These are phyloP conservation scores for Psilocybe subaeruginosa DNA, from an alignment of 768 basidiomycete species.

Conservation along the genomic window DNA sequence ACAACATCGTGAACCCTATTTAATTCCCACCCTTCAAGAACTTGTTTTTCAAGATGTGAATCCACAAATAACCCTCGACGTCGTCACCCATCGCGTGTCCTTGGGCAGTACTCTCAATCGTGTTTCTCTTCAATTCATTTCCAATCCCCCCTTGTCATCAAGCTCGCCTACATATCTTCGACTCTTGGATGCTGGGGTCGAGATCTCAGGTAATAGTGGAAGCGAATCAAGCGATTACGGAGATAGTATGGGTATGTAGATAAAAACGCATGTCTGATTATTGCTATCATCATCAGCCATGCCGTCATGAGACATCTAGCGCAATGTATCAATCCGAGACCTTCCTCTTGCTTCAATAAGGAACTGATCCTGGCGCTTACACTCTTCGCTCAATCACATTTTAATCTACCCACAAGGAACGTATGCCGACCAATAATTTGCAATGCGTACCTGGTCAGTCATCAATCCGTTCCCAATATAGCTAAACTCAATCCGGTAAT, in stretches of 20 bases:
- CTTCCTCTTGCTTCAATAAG: background rate
- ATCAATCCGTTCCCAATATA: background rate
- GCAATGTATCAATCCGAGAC: background rate
- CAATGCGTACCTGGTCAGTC: background rate
- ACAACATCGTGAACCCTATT: conserved; percentile 9
- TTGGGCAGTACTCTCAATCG: conserved; percentile 12
- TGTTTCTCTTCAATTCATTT: conserved; percentile 21
- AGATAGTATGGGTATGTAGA: background rate
- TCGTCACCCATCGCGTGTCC: conserved; percentile 21
- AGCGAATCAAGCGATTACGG: background rate
- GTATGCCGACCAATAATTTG: background rate
- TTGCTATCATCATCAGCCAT: too few species aligned
- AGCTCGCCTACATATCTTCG: background rate
- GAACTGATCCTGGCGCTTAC: background rate
- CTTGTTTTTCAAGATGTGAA: conserved; percentile 32
- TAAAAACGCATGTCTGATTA: too few species aligned
- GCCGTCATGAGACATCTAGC: background rate
- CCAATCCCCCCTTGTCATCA: conserved; percentile 3
- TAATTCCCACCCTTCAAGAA: conserved; percentile 20
- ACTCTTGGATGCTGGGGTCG: conserved; percentile 15
- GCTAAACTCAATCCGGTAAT: background rate
- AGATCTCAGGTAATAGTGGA: conserved; percentile 1
- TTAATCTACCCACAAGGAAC: background rate
- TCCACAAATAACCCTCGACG: conserved; percentile 18
- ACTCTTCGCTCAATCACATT: background rate